Evolutionary conservation across 2,329 filamentous ascomycete species (phyloP).

Genomic region (Colletotrichum sp.): DNA sequence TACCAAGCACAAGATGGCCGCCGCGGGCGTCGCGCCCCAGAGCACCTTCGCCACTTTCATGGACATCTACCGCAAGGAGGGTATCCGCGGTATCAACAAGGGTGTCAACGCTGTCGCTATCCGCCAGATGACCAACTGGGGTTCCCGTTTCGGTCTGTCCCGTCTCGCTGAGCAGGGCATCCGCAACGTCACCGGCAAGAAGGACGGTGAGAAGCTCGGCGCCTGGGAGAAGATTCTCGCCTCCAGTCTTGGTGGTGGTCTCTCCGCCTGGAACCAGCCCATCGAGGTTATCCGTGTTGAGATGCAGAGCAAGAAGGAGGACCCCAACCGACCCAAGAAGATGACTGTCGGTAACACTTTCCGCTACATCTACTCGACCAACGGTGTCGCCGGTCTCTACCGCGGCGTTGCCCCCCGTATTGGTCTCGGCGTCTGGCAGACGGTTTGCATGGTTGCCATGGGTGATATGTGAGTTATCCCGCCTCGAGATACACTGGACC

Average conservation of each 20-base stretch:
- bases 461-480: slow-evolving; percentile 84
- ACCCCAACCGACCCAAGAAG: slow-evolving; percentile 98
- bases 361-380: slow-evolving; percentile 88
- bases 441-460: slow-evolving; percentile 98
- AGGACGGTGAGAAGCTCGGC: slow-evolving; percentile 77
- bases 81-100: slow-evolving; percentile 95
- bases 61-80: slow-evolving; percentile 94
- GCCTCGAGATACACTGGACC: background rate
- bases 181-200: slow-evolving; percentile 78
- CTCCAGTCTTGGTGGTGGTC: slow-evolving; percentile 85
- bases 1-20: slow-evolving; percentile 95
- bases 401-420: slow-evolving; percentile 94
- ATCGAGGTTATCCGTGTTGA: slow-evolving; percentile 99
- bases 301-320: slow-evolving; percentile 99
- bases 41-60: slow-evolving; percentile 95
- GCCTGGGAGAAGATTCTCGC: slow-evolving; percentile 89
- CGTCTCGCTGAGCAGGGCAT: slow-evolving; percentile 92
- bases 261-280: slow-evolving; percentile 98
- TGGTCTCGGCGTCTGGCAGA: slow-evolving; percentile 97
- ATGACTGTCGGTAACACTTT: slow-evolving; percentile 91
- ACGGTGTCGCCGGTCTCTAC: slow-evolving; percentile 92
- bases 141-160: slow-evolving; percentile 91
- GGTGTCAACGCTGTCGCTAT: slow-evolving; percentile 99
- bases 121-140: slow-evolving; percentile 99
- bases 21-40: slow-evolving; percentile 81